A percentile compares a stretch with the other conserved stretches of the same genome.
phyloP scores from a whole-genome alignment of 129 eudicot species.

The Flaveria robusta region DNA sequence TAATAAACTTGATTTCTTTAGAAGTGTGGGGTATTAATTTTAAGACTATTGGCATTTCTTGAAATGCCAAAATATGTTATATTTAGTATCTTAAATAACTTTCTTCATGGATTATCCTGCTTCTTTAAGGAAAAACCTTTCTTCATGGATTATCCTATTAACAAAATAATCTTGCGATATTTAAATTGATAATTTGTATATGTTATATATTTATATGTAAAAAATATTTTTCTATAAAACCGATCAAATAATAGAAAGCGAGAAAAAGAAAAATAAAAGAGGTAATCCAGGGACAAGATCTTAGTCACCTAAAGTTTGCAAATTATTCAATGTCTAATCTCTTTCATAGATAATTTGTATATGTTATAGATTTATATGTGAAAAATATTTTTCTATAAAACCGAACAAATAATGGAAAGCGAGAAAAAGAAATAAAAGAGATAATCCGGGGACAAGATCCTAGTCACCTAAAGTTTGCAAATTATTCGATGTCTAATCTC shows the following conservation, averaged over 20 bases:
- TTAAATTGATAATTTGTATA: background rate
- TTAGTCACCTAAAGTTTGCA: too few species aligned
- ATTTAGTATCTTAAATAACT: slow-evolving; percentile 36
- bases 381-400: too few species aligned
- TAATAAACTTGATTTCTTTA: slow-evolving; percentile 5
- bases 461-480: too few species aligned
- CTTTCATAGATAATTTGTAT: background rate
- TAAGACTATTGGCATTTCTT: slow-evolving; percentile 39
- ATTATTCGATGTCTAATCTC: too few species aligned
- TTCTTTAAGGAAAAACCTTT: slow-evolving; percentile 23
- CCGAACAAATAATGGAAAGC: too few species aligned
- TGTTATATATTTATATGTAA: background rate
- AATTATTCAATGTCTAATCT: too few species aligned
- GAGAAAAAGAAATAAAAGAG: too few species aligned
- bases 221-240: too few species aligned
- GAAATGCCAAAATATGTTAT: slow-evolving; percentile 30
- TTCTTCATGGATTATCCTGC: slow-evolving; percentile 31
- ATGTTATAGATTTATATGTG: background rate
- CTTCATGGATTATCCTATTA: slow-evolving; percentile 5
- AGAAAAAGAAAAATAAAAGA: too few species aligned
- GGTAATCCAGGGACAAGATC: too few species aligned
- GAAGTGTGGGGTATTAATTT: slow-evolving; percentile 7
- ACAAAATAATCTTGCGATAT: slow-evolving; percentile 21
- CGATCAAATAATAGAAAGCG: too few species aligned
- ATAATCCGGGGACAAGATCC: too few species aligned